Conservation (phyloP, 345 rosid genomes). For the Pistacia vera region DNA sequence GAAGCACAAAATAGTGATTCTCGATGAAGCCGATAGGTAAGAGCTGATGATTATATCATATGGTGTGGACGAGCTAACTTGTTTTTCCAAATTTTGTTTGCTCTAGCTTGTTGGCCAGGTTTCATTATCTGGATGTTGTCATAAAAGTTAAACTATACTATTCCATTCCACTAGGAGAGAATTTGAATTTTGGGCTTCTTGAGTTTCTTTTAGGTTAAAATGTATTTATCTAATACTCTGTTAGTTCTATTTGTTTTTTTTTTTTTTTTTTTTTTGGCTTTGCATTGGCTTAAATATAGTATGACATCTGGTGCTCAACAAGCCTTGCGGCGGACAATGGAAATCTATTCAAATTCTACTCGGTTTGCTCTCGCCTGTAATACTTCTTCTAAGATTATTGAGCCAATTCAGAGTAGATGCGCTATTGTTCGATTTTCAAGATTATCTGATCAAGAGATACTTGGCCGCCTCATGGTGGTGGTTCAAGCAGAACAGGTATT, state of each 20-base stretch:
- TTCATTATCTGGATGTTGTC: background rate
- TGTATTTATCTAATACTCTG: background rate
- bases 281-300: slow-evolving; percentile 34
- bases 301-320: slow-evolving; percentile 99
- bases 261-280: background rate
- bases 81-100: background rate
- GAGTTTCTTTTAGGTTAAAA: background rate
- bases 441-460: slow-evolving; percentile 89
- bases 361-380: slow-evolving; percentile 99
- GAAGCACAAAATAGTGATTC: slow-evolving; percentile 82
- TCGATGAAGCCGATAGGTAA: slow-evolving; percentile 99
- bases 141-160: background rate
- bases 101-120: background rate
- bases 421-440: slow-evolving; percentile 95
- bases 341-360: slow-evolving; percentile 89
- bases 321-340: slow-evolving; percentile 96
- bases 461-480: slow-evolving; percentile 89
- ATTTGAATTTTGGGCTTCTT: background rate
- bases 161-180: background rate
- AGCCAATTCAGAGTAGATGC: slow-evolving; percentile 99
- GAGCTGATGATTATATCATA: background rate
- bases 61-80: background rate
- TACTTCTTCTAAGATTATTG: slow-evolving; percentile 82
- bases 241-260: background rate
- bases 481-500: slow-evolving; percentile 82